Evolutionary conservation across 345 rosid genomes (phyloP).

Genomic region (Dipteronia dyeriana): DNA sequence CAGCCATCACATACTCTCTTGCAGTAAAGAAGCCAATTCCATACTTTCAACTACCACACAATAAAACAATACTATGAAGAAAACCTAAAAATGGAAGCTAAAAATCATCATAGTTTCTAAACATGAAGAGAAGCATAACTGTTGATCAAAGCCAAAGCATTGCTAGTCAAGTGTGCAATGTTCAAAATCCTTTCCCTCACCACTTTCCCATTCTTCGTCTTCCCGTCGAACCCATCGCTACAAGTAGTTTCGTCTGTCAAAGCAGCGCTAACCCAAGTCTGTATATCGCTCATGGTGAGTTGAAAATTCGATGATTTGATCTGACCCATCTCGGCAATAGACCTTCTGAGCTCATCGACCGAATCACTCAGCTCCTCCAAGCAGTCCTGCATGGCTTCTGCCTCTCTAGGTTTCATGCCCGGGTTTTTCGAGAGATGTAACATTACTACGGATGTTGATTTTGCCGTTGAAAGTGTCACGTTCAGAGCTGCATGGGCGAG

Average conservation of each 20-base stretch:
- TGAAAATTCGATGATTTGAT: conserved; percentile 33
- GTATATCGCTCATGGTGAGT: conserved; percentile 48
- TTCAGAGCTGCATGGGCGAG: conserved; percentile 68
- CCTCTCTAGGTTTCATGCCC: conserved; percentile 51
- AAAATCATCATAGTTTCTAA: conserved; percentile 16
- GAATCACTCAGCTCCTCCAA: conserved; percentile 60
- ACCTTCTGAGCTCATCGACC: conserved; percentile 54
- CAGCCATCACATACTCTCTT: not conserved
- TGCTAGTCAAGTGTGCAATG: conserved; percentile 66
- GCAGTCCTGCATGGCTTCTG: conserved; percentile 63
- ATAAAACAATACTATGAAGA: not conserved
- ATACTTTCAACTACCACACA: not conserved
- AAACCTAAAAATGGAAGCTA: not conserved
- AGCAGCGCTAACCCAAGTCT: conserved; percentile 86
- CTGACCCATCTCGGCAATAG: conserved; percentile 55
- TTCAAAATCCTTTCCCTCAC: conserved; percentile 45
- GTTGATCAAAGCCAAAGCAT: conserved; percentile 75
- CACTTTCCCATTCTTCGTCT: conserved; percentile 39
- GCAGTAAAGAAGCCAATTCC: not conserved
- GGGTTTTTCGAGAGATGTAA: conserved; percentile 40
- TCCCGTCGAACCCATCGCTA: conserved; percentile 61
- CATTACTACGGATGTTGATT: conserved; percentile 45
- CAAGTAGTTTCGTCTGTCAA: conserved; percentile 73
- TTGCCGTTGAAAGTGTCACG: conserved; percentile 51
- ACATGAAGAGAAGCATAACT: conserved; percentile 51